Evolutionary conservation across 495 filamentous ascomycete genomes (phyloP), one percentile per base, ranked within the genome.

Genomic region (Annulohypoxylon nitens): DNA sequence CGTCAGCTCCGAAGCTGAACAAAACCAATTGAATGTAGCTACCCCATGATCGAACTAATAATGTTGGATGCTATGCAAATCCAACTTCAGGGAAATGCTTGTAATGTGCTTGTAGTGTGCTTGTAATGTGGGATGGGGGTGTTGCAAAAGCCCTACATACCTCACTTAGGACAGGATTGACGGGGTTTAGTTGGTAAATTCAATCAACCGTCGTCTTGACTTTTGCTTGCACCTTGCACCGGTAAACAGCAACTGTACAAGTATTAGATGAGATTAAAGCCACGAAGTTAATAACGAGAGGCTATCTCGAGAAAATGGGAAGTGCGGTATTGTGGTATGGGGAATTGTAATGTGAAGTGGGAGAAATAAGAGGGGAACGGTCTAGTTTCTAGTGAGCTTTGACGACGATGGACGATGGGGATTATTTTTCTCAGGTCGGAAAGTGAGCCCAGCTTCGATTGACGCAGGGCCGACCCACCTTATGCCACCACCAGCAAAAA

Each of bases 371-470:
- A 50, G 34, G 47, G 61, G 36, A 55, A 43, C 55, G 25, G 43
- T 50, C 58, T 66, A 64, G 58, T 61, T 63, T 50, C 58, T 66
- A 64, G 58, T 61, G 67, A 61, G 64, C 64, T 75, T 55, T 43
- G 62, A 71, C 45, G 41, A 33, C 53, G 41, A 66, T 65, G 54
- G 67, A 33, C 53, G 41, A 66, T 65, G 54, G 67, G 69, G 67
- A 74, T 69, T 70, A 75, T 70, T 75, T 75, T 75, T 63, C 62
- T 70, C 50, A 53, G 61, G 57, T 64, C 23, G 64, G 48, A 53
- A n/a, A 51, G 48, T 67, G 65, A 69, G 60, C 25, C 58, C 61
- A 70, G 53, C 61, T 64, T 64, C 57, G 18, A 63, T 54, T 41
- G 62, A 66, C 57, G 69, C 57, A 71, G 48, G 67, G 41, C 23